A percentile compares a stretch with the other conserved stretches of the same genome.
phyloP scores from a whole-genome alignment of 2,329 filamentous ascomycete species.

The Colletotrichum noveboracense region DNA sequence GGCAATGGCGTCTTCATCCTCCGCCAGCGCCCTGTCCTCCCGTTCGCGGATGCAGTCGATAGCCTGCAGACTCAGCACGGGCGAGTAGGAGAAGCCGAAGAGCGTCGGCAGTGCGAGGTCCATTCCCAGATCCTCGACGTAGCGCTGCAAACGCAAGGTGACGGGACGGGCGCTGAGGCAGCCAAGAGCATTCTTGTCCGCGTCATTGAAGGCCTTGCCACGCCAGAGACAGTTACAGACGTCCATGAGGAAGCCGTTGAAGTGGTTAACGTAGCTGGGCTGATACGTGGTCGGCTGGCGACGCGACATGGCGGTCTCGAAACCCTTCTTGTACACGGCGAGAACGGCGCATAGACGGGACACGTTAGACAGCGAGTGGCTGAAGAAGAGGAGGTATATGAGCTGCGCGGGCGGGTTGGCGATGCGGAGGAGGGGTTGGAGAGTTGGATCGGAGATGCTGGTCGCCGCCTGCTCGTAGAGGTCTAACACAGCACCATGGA shows the following conservation, averaged over 20 bases:
- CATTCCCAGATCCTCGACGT: slow-evolving; percentile 54
- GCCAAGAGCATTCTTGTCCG: slow-evolving; percentile 67
- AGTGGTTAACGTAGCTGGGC: slow-evolving; percentile 66
- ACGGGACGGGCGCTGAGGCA: slow-evolving; percentile 54
- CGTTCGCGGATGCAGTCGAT: slow-evolving; percentile 59
- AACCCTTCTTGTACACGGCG: slow-evolving; percentile 74
- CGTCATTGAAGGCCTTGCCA: slow-evolving; percentile 69
- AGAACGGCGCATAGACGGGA: slow-evolving; percentile 75
- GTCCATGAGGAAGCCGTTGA: slow-evolving; percentile 88
- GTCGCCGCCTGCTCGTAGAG: slow-evolving; percentile 71
- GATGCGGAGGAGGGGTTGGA: slow-evolving; percentile 65
- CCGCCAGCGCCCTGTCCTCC: slow-evolving; percentile 59
- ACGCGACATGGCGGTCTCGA: slow-evolving; percentile 65
- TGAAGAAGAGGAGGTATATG: slow-evolving; percentile 75
- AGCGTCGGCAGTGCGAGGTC: slow-evolving; percentile 51
- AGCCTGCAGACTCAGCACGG: slow-evolving; percentile 60
- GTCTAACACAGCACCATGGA: slow-evolving; percentile 65
- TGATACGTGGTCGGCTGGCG: slow-evolving; percentile 49
- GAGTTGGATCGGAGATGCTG: slow-evolving; percentile 56
- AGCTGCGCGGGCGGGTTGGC: slow-evolving; percentile 70
- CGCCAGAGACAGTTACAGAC: slow-evolving; percentile 86
- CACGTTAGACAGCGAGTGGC: slow-evolving; percentile 63
- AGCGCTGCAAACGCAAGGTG: slow-evolving; percentile 49
- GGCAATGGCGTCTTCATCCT: slow-evolving; percentile 40
- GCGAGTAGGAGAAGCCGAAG: slow-evolving; percentile 66